phyloP scores from a whole-genome alignment of 1,139 yeast species.

The Kodamaea suecica region DNA sequence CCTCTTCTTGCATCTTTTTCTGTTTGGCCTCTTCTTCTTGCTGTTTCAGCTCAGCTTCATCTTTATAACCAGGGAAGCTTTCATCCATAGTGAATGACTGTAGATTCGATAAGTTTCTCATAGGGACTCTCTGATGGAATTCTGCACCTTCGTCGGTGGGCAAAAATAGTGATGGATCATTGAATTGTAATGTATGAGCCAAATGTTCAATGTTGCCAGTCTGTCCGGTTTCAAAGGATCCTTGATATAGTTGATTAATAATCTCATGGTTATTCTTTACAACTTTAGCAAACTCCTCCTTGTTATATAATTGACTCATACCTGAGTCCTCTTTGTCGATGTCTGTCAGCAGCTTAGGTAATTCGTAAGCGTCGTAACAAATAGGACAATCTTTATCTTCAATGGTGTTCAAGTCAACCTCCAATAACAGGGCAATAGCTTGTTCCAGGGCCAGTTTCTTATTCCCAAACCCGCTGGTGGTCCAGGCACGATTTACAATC shows the following conservation, averaged over 20 bases:
- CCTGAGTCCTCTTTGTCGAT: neutral
- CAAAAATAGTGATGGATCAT: constrained; percentile 39
- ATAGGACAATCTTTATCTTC: constrained; percentile 39
- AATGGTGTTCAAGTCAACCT: constrained; percentile 21
- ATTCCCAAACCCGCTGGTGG: constrained; percentile 23
- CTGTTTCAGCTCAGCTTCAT: constrained; percentile 13
- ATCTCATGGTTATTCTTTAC: neutral
- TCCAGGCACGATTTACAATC: constrained; percentile 35
- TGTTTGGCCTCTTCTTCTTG: constrained; percentile 13
- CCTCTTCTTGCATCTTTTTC: constrained; percentile 17
- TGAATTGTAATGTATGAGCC: constrained; percentile 18
- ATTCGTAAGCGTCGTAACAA: constrained; percentile 39
- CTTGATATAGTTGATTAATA: neutral
- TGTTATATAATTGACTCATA: constrained; percentile 1
- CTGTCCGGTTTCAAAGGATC: neutral
- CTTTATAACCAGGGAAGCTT: constrained; percentile 31
- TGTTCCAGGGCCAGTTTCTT: constrained; percentile 39
- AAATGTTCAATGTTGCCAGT: constrained; percentile 4
- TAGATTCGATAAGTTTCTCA: constrained; percentile 25
- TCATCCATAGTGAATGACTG: constrained; percentile 26
- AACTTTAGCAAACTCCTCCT: constrained; percentile 1
- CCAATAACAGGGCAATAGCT: constrained; percentile 35
- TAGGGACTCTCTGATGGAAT: constrained; percentile 36
- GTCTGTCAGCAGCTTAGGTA: constrained; percentile 3
- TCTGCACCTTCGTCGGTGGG: constrained; percentile 35